These are phyloP conservation scores for Hymenoscyphus repandus DNA, from an alignment of 2,329 filamentous ascomycete species.

Conservation along the genomic window DNA sequence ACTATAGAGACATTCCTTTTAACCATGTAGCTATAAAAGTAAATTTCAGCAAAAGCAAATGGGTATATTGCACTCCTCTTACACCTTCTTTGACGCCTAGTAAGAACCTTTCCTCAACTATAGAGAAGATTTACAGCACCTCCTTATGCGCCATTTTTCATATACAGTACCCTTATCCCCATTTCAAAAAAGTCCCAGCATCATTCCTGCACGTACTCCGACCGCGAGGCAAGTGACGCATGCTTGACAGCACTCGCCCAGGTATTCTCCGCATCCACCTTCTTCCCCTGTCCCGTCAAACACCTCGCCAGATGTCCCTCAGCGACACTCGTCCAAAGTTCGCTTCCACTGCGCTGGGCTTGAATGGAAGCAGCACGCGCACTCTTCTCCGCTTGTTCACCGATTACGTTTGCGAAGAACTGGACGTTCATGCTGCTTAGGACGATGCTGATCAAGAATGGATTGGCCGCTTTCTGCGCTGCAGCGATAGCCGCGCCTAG, in stretches of 20 bases:
- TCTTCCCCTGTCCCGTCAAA: conserved; percentile 66
- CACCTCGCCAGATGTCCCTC: conserved; percentile 74
- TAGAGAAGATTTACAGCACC: background rate
- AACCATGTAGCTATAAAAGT: background rate
- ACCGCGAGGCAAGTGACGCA: background rate
- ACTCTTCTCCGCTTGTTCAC: conserved; percentile 74
- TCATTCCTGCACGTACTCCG: background rate
- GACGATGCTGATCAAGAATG: conserved; percentile 75
- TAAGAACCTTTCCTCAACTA: background rate
- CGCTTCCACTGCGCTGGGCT: conserved; percentile 64
- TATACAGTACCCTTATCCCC: background rate
- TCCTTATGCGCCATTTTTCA: background rate
- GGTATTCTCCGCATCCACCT: conserved; percentile 41
- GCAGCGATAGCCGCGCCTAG: conserved; percentile 68
- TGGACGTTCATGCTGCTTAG: conserved; percentile 79
- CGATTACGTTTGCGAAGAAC: conserved; percentile 56
- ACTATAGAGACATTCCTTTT: too few species aligned
- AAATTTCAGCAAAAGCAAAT: conserved; percentile 17
- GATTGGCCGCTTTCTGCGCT: conserved; percentile 65
- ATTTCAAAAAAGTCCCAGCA: background rate
- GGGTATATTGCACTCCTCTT: conserved; percentile 22
- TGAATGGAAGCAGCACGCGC: conserved; percentile 64
- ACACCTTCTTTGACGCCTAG: conserved; percentile 1
- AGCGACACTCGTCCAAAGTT: conserved; percentile 75
- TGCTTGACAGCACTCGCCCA: conserved; percentile 36